Conservation (phyloP, 116 monocot genomes). For the Papilionanthe hybrid region DNA sequence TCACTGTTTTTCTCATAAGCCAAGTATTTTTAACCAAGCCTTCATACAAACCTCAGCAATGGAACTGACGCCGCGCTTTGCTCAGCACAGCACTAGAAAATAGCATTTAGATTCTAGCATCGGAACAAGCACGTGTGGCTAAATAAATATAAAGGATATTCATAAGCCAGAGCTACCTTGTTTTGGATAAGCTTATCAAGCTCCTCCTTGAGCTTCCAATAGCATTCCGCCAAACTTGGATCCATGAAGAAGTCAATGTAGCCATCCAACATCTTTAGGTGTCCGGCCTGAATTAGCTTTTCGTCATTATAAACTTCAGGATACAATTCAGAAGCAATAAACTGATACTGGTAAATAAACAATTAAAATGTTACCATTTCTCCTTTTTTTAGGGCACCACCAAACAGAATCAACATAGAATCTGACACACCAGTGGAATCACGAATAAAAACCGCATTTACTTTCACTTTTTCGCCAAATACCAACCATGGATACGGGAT, state of each 20-base stretch:
- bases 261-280: slow-evolving; percentile 93
- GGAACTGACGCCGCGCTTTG: neutral
- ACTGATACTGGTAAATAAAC: neutral
- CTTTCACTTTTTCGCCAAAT: slow-evolving; percentile 98
- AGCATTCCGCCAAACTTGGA: slow-evolving; percentile 85
- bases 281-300: slow-evolving; percentile 58
- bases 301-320: neutral
- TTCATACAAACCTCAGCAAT: neutral
- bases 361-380: slow-evolving; percentile 53
- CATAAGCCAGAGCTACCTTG: slow-evolving; percentile 52
- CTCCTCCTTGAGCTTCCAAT: slow-evolving; percentile 72
- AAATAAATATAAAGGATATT: neutral
- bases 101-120: neutral
- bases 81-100: neutral
- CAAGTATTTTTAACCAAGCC: neutral
- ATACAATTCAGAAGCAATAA: slow-evolving; percentile 1
- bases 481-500: slow-evolving; percentile 97
- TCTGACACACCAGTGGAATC: slow-evolving; percentile 99
- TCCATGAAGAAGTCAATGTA: slow-evolving; percentile 99
- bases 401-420: slow-evolving; percentile 91
- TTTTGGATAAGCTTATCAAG: slow-evolving; percentile 81
- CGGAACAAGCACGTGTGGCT: neutral
- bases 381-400: slow-evolving; percentile 65
- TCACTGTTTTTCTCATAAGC: neutral
- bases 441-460: slow-evolving; percentile 89